phyloP scores from a whole-genome alignment of 495 filamentous ascomycete species.

The Oleoguttula mirabilis region DNA sequence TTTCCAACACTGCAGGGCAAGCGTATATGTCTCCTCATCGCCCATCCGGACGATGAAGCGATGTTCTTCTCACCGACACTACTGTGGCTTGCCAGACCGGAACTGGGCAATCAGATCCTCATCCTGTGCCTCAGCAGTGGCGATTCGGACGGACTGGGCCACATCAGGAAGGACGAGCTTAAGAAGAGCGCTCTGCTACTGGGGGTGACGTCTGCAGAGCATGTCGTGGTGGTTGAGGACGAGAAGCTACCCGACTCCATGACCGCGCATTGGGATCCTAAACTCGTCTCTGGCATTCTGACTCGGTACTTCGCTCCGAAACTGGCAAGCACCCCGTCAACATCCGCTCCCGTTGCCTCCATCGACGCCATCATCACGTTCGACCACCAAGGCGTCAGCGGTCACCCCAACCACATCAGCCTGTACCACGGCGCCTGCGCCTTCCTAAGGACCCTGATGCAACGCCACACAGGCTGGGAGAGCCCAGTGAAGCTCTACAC shows the following conservation, averaged over 20 bases:
- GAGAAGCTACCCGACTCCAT: constrained; percentile 79
- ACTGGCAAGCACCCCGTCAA: constrained; percentile 31
- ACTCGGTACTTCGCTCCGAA: constrained; percentile 56
- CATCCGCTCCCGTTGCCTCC: constrained; percentile 34
- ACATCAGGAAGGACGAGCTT: constrained; percentile 70
- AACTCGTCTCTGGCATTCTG: constrained; percentile 55
- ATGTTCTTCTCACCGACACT: constrained; percentile 97
- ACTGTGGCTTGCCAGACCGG: constrained; percentile 59
- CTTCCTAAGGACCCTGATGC: constrained; percentile 54
- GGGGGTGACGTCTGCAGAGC: constrained; percentile 57
- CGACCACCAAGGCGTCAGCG: constrained; percentile 64
- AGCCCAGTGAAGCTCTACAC: constrained; percentile 75
- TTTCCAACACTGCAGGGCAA: constrained; percentile 66
- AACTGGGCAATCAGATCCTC: constrained; percentile 75
- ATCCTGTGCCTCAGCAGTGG: constrained; percentile 85
- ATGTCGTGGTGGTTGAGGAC: constrained; percentile 74
- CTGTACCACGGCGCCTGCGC: constrained; percentile 68
- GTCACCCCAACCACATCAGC: constrained; percentile 83
- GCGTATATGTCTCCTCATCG: constrained; percentile 79
- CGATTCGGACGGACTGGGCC: constrained; percentile 79
- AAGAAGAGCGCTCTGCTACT: constrained; percentile 60
- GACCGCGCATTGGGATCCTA: constrained; percentile 58
- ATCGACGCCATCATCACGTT: constrained; percentile 85
- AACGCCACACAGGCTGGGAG: constrained; percentile 50
- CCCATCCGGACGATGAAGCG: constrained; percentile 95